Conservation (phyloP, 306 rosid species). For the Lagenaria siceraria region DNA sequence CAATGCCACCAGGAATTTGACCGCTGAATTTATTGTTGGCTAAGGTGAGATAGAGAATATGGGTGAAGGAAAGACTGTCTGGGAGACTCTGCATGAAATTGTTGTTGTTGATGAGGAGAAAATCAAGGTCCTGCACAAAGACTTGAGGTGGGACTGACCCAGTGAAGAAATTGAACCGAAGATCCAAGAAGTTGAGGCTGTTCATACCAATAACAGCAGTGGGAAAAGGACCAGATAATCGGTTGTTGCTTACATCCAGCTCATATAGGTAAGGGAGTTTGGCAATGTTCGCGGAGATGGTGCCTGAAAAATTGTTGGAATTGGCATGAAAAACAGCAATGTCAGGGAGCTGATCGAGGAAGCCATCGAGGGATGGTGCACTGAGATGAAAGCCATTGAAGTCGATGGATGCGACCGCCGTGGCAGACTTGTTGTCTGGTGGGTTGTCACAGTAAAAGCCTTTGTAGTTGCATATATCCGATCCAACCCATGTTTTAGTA, state of each 20-base stretch:
- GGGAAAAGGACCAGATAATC: constrained; percentile 71
- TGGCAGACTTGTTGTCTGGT: constrained; percentile 59
- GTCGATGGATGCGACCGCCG: constrained; percentile 59
- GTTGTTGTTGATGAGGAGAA: constrained; percentile 76
- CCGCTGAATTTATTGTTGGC: constrained; percentile 78
- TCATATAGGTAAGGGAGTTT: constrained; percentile 62
- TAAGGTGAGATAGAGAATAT: constrained; percentile 50
- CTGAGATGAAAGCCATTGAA: constrained; percentile 66
- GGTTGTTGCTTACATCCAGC: constrained; percentile 76
- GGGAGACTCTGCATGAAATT: constrained; percentile 49
- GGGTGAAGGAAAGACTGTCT: constrained; percentile 36
- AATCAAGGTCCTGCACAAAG: constrained; percentile 51
- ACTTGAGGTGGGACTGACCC: constrained; percentile 73
- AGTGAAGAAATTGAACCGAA: constrained; percentile 62
- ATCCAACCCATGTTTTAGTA: constrained; percentile 64
- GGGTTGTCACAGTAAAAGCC: constrained; percentile 78
- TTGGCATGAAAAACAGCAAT: constrained; percentile 86
- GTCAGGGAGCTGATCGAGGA: constrained; percentile 67
- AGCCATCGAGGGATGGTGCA: constrained; percentile 68
- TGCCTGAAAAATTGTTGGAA: constrained; percentile 63
- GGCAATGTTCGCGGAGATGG: constrained; percentile 39
- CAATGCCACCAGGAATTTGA: constrained; percentile 55
- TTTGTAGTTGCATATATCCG: constrained; percentile 59
- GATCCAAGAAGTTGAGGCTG: constrained; percentile 46
- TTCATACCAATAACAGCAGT: constrained; percentile 40